Percentiles rank a stretch among this genome's conserved stretches.
Evolutionary conservation across 2,329 filamentous ascomycete genomes (phyloP).

Genomic region (Neospermospora avenae): DNA sequence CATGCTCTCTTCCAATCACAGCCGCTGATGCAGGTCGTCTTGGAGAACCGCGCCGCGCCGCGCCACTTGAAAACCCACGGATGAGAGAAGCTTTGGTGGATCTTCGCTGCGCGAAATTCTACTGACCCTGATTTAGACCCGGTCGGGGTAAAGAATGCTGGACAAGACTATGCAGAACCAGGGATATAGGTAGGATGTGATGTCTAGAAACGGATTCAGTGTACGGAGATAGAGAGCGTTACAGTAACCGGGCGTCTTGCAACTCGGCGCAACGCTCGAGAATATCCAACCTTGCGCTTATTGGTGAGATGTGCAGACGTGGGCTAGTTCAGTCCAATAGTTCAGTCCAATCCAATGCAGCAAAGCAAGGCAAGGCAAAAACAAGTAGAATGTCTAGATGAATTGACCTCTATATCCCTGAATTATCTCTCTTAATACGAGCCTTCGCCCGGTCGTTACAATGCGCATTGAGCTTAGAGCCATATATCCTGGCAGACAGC

Average conservation of each 20-base stretch:
- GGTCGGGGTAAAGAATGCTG: not conserved
- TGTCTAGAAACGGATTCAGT: not conserved
- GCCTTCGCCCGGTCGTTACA: not conserved
- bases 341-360: not conserved
- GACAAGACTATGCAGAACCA: not conserved
- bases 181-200: not conserved
- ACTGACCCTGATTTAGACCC: not conserved
- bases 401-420: not conserved
- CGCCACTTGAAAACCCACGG: constrained; percentile 7
- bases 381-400: not conserved
- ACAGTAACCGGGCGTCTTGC: not conserved
- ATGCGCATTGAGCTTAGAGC: not conserved
- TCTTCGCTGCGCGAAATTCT: not conserved
- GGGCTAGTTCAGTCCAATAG: not conserved
- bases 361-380: not conserved
- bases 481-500: not conserved
- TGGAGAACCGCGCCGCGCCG: not conserved
- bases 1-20: constrained; percentile 6
- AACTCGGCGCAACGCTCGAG: not conserved
- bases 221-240: too few relatives aligned
- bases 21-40: not conserved
- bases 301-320: not conserved
- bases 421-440: not conserved
- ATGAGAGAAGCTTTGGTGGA: constrained; percentile 16
- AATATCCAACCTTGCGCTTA: too few relatives aligned